These are phyloP conservation scores for Aureobasidium sp. DNA, from an alignment of 2,329 filamentous ascomycete genomes.

Conservation along the genomic window DNA sequence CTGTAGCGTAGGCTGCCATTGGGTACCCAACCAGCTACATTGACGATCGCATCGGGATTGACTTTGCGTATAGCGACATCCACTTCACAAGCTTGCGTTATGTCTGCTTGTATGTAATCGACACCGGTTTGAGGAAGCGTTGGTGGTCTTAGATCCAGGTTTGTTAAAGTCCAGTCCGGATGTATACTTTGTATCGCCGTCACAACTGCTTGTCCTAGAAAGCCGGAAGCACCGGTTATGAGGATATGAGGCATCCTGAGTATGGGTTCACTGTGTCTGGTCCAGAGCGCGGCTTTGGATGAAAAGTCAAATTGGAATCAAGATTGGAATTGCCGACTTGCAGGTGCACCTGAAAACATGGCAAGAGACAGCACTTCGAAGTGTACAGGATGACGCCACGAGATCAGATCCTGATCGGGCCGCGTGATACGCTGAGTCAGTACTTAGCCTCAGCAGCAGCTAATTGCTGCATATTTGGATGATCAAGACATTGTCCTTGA, in stretches of 20 bases:
- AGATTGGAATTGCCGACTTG: neutral
- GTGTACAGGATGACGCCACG: conserved; percentile 9
- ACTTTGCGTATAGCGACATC: conserved; percentile 50
- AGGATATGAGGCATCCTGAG: conserved; percentile 27
- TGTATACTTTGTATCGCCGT: conserved; percentile 32
- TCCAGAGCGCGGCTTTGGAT: conserved; percentile 14
- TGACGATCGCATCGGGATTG: conserved; percentile 76
- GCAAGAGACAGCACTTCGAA: neutral
- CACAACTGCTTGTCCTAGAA: conserved; percentile 38
- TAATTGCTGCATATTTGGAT: neutral
- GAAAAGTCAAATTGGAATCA: neutral
- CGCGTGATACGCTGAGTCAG: neutral
- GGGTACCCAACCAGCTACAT: conserved; percentile 61
- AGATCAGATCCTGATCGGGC: neutral
- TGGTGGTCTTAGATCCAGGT: conserved; percentile 35
- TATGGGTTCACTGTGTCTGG: neutral
- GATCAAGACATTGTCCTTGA: neutral
- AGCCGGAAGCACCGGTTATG: conserved; percentile 43
- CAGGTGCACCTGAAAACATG: neutral
- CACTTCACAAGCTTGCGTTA: conserved; percentile 32
- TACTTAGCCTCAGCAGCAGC: neutral
- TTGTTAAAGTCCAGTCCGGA: conserved; percentile 33
- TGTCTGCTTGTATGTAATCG: conserved; percentile 33
- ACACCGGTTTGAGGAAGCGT: conserved; percentile 20
- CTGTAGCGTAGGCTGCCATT: conserved; percentile 34